Evolutionary conservation across 192 early-diverging fungal species (phyloP), one percentile per base, ranked within the genome.

Genomic region (Backusella morwellensis): DNA sequence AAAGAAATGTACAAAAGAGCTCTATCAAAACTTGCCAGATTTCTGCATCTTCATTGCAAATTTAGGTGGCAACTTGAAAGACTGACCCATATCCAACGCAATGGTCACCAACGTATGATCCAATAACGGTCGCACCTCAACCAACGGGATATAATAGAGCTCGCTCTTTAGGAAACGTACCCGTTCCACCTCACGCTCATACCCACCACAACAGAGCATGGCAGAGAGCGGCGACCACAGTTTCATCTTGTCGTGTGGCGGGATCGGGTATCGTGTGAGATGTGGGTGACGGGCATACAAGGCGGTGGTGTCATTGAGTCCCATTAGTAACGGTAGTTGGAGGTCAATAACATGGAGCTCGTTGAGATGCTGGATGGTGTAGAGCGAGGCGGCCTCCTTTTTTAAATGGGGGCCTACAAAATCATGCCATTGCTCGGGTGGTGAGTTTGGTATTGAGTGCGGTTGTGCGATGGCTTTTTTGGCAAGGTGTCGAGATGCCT

Each of bases 91-190:
- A 72, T 93, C 92, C 52, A 93, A 77, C 23, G 86, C 85, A 38
- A 91, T 88, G 0, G 92, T 93, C 72, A 91, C 91, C 68, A 93
- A 93, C 70, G 91, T 89, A 59, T 71, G 77, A 69, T 89, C 85
- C 56, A 93, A 87, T 36, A 93, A 74, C 23, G 85, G 79, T 0
- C 90, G 84, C 8, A 91, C 82, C 40, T 92, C 86, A n/a, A 89
- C 90, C 32, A 92, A 77, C 47, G 83, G 86, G 69, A 93, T 84
- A 85, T 92, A 93, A 63, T 86, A 90, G 35, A 92, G 77, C 0
- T 83, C 81, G 38, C 85, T 84, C 36, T 78, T 77, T 26, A 93
- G 68, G 77, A 93, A 93, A 47, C 82, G 85, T 68, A 84, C 85
- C 76, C 87, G 88, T 73, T 93, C 91, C 21, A 88, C 83, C 70